Percentiles rank a stretch among this genome's conserved stretches.
Evolutionary conservation across 176 grass and related monocot species (phyloP).

Genomic region (Tillandsia fasciculata): DNA sequence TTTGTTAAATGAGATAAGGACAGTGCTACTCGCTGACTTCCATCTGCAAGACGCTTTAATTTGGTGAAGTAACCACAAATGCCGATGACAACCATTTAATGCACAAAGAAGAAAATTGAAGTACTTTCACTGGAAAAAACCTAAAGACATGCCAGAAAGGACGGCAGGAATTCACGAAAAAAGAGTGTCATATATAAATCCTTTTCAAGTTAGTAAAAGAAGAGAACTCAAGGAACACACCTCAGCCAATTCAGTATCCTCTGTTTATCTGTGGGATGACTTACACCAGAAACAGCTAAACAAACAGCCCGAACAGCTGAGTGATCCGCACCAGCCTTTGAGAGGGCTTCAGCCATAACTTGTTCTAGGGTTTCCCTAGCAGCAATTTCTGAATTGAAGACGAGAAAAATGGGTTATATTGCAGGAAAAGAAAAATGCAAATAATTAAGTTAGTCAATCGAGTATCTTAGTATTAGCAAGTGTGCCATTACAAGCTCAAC

Average conservation of each 20-base stretch:
- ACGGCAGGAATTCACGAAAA: too few relatives aligned
- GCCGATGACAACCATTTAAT: too few relatives aligned
- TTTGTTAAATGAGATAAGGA: too few relatives aligned
- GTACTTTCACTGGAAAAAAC: too few relatives aligned
- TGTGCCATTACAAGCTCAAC: not conserved
- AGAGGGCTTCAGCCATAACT: conserved; percentile 62
- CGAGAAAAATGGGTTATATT: conserved; percentile 12
- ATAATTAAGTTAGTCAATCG: not conserved
- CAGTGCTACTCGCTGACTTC: too few relatives aligned
- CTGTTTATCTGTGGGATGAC: conserved; percentile 84
- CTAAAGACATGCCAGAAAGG: too few relatives aligned
- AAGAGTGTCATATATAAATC: not conserved
- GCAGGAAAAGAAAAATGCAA: not conserved
- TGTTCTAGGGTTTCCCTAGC: conserved; percentile 62
- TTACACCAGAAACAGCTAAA: conserved; percentile 89
- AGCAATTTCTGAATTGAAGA: conserved; percentile 45
- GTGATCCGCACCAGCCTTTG: conserved; percentile 40
- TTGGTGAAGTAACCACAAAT: too few relatives aligned
- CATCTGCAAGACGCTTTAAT: too few relatives aligned
- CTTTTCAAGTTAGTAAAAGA: too few relatives aligned
- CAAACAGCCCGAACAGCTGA: conserved; percentile 68
- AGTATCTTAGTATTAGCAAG: conserved; percentile 1
- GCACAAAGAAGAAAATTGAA: too few relatives aligned
- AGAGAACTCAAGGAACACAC: conserved; percentile 27
- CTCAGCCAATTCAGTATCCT: conserved; percentile 77